Evolutionary conservation across 2,329 filamentous ascomycete species (phyloP), one percentile per base, ranked within the genome.

Genomic region (Penicillium carneum): DNA sequence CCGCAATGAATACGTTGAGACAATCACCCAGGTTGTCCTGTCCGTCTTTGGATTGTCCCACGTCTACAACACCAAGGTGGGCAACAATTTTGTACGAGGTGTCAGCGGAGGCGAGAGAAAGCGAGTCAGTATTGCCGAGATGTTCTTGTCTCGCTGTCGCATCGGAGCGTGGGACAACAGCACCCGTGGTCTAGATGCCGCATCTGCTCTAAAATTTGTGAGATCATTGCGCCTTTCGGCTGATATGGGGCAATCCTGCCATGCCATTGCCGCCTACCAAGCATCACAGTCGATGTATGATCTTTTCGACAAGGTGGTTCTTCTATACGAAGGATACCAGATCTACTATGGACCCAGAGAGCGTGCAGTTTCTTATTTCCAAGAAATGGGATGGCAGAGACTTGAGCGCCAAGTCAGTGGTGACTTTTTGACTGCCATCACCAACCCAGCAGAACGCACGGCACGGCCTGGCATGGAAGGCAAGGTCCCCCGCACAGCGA

Each of bases 301-400:
- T 36, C 53, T 85, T 9, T 92, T 92, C 64, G 89, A 92, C 74
- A 91, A 91, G 71, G 85, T 85, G 0, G 80, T 85, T 0, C 86
- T 93, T 0, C 77, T 92, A 0, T 91, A 92, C 70, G 87, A 91
- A 65, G 90, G 90, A 0, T 84, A 87, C 0, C 84, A 92, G 70
- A 92, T 93, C 68, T 93, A 86, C 78, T 93, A 88, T 64, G 91
- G 90, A 0, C 83, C 84, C 0, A 84, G 85, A 0, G 69, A 69
- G 1, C 74, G 80, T 2, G 90, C 90, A 0, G 87, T 84, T 60
- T 71, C 69, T 0, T 92, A 86, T 76, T 92, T 93, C 62, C 85
- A 89, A 68, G 77, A 82, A 2, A 84, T 89, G 73, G 90, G 90
- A 29, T 93, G 86, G 82, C 74, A 83, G 33, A 91, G 88, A 65